Base-by-base conservation (phyloP, 495 filamentous ascomycete genomes). In the Penicillium steckii region DNA sequence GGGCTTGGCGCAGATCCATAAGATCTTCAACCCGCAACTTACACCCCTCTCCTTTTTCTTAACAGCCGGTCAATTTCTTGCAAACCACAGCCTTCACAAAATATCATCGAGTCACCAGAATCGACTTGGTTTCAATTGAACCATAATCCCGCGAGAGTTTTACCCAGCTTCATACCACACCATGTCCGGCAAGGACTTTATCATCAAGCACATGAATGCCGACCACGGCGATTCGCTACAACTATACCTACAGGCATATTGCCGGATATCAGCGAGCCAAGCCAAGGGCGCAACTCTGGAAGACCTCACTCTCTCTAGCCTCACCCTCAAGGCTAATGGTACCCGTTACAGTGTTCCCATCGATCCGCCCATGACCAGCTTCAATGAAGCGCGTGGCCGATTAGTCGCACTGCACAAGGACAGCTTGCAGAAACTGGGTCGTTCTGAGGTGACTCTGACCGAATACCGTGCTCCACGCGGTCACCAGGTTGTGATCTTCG, bases 201-300 rank as follows among this genome's bases (percentile, higher is more conserved):
- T 90, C 60, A 79, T 87, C 62, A 74, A 76, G 24, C 89, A 94
- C 75, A 91, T 94, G 88, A 92, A 92, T 74, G 73, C 72, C 32
- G 85, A 90, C 74, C 89, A 92, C 70, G 66, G 69, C 56, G 74
- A 77, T 55, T 86, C 87, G 24, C 75, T 94, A 13, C 61, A 70
- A 35, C 78, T 85, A 51, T 91, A 88, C 69, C 78, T 91, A 0
- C 74, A 80, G 52, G 77, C 86, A 66, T 87, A 79, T 77, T 66
- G 59, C 56, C 53, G 68, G 6, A 64, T 85, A 29, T 74, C 80
- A 38, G 61, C 75, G 7, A 59, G 62, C 22, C 67, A 74, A 25
- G 66, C 76, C 43, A 65, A 78, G 51, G 62, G 76, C 44, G 81
- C 84, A 7, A 60, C 70, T 15, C 71, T 92, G 49, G 72, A 75